Conservation (phyloP, 495 filamentous ascomycete species). For the Paragyromitra xinjiangensis region DNA sequence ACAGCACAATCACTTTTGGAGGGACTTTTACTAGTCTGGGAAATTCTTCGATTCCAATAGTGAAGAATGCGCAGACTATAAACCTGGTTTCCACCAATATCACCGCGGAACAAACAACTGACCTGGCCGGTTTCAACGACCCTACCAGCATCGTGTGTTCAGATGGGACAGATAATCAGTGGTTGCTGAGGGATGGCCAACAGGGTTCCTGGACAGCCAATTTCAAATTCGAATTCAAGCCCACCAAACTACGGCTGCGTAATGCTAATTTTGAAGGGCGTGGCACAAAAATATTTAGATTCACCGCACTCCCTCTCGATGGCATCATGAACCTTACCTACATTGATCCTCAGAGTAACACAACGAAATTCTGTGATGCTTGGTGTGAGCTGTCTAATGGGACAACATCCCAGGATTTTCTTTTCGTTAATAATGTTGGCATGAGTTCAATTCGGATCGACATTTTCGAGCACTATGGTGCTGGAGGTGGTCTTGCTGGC, state of each 20-base stretch:
- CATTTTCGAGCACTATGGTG: constrained; percentile 84
- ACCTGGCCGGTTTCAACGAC: constrained; percentile 73
- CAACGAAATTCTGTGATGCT: constrained; percentile 74
- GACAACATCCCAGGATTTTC: constrained; percentile 83
- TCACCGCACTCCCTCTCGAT: constrained; percentile 79
- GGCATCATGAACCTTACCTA: constrained; percentile 98
- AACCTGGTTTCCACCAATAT: constrained; percentile 82
- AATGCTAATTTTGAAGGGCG: constrained; percentile 88
- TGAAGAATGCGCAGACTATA: constrained; percentile 76
- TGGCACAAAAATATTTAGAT: constrained; percentile 85
- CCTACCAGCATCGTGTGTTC: constrained; percentile 87
- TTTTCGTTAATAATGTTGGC: constrained; percentile 84
- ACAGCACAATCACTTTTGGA: constrained; percentile 88
- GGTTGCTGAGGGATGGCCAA: constrained; percentile 81
- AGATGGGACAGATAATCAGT: constrained; percentile 75
- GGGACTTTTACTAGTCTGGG: constrained; percentile 91
- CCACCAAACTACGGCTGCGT: constrained; percentile 85
- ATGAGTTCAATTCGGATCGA: constrained; percentile 91
- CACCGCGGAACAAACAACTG: constrained; percentile 69
- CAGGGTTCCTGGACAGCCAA: constrained; percentile 85
- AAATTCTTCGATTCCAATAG: constrained; percentile 71
- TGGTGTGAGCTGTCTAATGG: constrained; percentile 78
- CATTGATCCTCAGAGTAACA: constrained; percentile 73
- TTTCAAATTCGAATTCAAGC: constrained; percentile 81
- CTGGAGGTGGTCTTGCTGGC: constrained; percentile 84